A percentile compares a stretch with the other conserved stretches of the same genome.
Conservation (phyloP, 208 protist genomes). For the Trypanosoma conorhini region DNA sequence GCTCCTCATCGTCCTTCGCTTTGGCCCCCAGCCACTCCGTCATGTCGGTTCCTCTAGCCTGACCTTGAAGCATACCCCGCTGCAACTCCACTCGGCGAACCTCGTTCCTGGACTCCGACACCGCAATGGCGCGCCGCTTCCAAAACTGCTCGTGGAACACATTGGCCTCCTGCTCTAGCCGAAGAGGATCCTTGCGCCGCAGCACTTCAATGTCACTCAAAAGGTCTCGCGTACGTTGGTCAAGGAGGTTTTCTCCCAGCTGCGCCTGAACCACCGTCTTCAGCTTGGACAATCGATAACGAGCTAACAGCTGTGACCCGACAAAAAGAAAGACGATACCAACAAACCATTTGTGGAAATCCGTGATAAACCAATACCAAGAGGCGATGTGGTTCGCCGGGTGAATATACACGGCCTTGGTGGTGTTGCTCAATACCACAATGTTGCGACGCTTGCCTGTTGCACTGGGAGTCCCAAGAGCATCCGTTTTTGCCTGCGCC, state of each 20-base stretch:
- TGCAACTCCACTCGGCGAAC: conserved; percentile 68
- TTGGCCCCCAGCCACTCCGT: conserved; percentile 90
- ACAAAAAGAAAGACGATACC: conserved; percentile 78
- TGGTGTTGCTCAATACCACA: conserved; percentile 79
- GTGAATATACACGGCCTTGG: conserved; percentile 88
- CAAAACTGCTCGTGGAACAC: conserved; percentile 89
- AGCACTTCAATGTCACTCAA: conserved; percentile 84
- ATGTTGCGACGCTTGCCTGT: conserved; percentile 71
- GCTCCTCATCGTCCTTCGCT: conserved; percentile 88
- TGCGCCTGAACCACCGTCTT: conserved; percentile 80
- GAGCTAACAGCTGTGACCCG: conserved; percentile 73
- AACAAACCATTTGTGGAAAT: conserved; percentile 88
- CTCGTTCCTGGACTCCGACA: conserved; percentile 50
- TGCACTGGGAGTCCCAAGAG: conserved; percentile 41
- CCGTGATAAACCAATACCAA: conserved; percentile 89
- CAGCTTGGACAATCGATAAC: conserved; percentile 76
- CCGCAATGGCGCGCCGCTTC: conserved; percentile 75
- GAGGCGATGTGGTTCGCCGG: conserved; percentile 84
- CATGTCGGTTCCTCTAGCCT: conserved; percentile 86
- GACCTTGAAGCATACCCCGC: conserved; percentile 66
- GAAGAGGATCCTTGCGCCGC: conserved; percentile 83
- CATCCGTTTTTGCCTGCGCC: conserved; percentile 16
- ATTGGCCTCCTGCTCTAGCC: conserved; percentile 87
- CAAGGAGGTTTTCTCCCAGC: conserved; percentile 85
- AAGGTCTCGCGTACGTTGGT: conserved; percentile 81